Conservation (phyloP, 1,139 yeast species). For the Pichia sp. region DNA sequence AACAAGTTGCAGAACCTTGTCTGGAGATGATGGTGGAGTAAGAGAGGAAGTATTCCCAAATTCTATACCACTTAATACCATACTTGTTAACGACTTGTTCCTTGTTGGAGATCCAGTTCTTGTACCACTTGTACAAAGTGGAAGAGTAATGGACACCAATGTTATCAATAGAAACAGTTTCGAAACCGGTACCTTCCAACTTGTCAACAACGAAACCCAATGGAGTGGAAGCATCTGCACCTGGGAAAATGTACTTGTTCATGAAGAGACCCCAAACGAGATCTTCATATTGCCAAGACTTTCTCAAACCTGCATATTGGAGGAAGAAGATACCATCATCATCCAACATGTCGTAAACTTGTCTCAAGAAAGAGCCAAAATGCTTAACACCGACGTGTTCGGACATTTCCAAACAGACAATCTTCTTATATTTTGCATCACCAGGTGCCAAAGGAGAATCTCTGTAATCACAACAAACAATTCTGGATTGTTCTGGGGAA, state of each 20-base stretch:
- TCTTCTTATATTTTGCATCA: conserved; percentile 67
- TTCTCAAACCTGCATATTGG: conserved; percentile 89
- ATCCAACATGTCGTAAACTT: conserved; percentile 79
- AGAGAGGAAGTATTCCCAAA: conserved; percentile 90
- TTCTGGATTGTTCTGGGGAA: conserved; percentile 58
- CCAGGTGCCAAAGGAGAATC: conserved; percentile 67
- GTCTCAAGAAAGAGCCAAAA: conserved; percentile 65
- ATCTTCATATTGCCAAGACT: conserved; percentile 93
- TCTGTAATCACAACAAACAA: conserved; percentile 83
- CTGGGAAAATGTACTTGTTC: conserved; percentile 96
- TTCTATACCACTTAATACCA: conserved; percentile 86
- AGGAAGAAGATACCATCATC: conserved; percentile 85
- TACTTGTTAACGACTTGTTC: conserved; percentile 72
- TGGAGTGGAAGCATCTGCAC: conserved; percentile 96
- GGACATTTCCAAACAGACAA: conserved; percentile 91
- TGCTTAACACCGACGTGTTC: conserved; percentile 95
- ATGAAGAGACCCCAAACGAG: conserved; percentile 90
- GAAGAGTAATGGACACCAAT: conserved; percentile 92
- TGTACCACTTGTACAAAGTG: conserved; percentile 91
- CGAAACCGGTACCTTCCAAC: conserved; percentile 82
- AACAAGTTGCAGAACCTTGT: conserved; percentile 92
- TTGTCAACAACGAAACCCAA: conserved; percentile 72
- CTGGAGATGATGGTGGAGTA: conserved; percentile 77
- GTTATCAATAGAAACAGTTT: conserved; percentile 75
- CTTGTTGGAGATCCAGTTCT: conserved; percentile 87